A percentile compares a stretch with the other conserved stretches of the same genome.
Evolutionary conservation across 2,329 filamentous ascomycete species (phyloP).

Genomic region (Pezicula rhizophila): DNA sequence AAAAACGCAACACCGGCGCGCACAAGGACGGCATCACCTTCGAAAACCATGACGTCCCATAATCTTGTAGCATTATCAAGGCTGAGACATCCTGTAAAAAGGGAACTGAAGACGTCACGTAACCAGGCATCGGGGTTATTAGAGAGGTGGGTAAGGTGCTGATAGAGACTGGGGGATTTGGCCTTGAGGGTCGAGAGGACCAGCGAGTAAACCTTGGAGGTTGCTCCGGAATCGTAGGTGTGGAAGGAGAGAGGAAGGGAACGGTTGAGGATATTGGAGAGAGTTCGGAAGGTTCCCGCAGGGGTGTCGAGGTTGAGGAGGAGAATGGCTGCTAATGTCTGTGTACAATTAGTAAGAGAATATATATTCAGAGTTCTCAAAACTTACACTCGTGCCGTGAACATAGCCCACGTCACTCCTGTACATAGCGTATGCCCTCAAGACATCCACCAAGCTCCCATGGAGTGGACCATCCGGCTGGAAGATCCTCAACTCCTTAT

Average conservation of each 20-base stretch:
- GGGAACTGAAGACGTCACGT: conserved; percentile 51
- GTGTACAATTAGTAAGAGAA: conserved; percentile 10
- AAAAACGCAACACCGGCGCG: conserved; percentile 66
- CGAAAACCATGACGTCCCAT: conserved; percentile 80
- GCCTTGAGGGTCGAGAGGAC: conserved; percentile 59
- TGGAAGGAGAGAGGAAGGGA: conserved; percentile 71
- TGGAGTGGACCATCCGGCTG: conserved; percentile 49
- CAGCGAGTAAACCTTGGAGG: conserved; percentile 62
- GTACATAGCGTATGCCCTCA: conserved; percentile 77
- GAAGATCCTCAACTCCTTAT: conserved; percentile 69
- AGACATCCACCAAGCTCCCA: conserved; percentile 61
- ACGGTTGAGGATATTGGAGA: conserved; percentile 74
- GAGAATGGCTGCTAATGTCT: conserved; percentile 68
- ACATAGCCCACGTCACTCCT: conserved; percentile 76
- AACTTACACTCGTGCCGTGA: conserved; percentile 65
- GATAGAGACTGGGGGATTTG: conserved; percentile 58
- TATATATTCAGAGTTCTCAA: neutral
- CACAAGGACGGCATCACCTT: conserved; percentile 68
- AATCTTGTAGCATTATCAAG: conserved; percentile 67
- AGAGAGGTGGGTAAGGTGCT: conserved; percentile 51
- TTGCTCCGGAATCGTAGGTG: conserved; percentile 62
- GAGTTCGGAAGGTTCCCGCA: conserved; percentile 59
- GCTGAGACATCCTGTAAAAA: conserved; percentile 58
- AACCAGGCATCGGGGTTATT: conserved; percentile 48
- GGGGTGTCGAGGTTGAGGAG: conserved; percentile 64